Base-by-base conservation (phyloP, 2,329 filamentous ascomycete species). In the Scolecobasidium constrictum region DNA sequence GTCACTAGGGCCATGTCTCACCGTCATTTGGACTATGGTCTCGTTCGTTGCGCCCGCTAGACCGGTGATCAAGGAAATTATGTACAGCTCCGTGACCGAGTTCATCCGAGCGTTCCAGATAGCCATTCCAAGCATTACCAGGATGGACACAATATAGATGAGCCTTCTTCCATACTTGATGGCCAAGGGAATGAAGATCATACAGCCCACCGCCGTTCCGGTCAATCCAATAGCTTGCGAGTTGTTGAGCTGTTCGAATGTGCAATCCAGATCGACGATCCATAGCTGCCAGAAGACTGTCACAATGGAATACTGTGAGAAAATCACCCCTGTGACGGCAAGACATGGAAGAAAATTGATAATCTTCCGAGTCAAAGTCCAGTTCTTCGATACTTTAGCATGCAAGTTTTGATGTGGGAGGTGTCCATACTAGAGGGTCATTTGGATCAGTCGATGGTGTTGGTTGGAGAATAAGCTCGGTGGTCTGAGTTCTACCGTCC, bases 151-250 rank as follows among this genome's bases (percentile, higher is more conserved):
- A 15, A 71, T 46, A 44, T 71, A 72, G 1, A 71, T 47, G 2
- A 65, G 63, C 11, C 69, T 60, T 3, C 67, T 55, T 2, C 68
- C 68, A 42, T 59, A 70, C 36, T 69, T 70, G 39, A 66, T 52
- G 2, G 64, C 63, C 23, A 72, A 64, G 0, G 67, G 67, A 2
- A 69, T 60, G 28, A 71, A 53, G 6, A 71, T 22, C 3, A 69
- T 42, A 17, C 57, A 57, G 1, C 68, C 66, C 4, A 71, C 40
- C 12, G 59, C 62, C 0, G 72, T 51, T 1, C 57, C 56, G 2
- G 58, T 69, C 40, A 57, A 68, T 3, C 60, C 62, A 2, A 63
- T 59, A 1, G 68, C 71, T 42, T 63, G 66, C 3, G 60, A 63
- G 41, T 68, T 59, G 40, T 71, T 31, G 9, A 31, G 26, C 26